A percentile compares a stretch with the other conserved stretches of the same genome.
Conservation (phyloP, 768 basidiomycete genomes). For the Udeniomyces megalosporus region DNA sequence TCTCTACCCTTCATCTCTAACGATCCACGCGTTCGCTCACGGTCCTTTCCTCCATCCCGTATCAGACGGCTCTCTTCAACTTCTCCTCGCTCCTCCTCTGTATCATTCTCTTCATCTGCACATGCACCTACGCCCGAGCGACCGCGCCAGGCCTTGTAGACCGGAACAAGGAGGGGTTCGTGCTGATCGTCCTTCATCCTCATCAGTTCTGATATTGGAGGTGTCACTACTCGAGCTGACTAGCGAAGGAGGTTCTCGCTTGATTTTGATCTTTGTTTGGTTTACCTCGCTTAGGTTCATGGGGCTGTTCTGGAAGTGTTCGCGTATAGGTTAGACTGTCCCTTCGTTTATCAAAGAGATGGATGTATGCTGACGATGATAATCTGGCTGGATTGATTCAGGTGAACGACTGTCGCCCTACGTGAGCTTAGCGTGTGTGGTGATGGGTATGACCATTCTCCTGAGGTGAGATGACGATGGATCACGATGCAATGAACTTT, state of each 20-base stretch:
- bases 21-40: no score
- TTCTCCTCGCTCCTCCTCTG: conserved; percentile 90
- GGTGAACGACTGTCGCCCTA: conserved; percentile 93
- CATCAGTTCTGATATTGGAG: no score
- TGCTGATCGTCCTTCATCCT: not conserved
- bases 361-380: no score
- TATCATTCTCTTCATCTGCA: conserved; percentile 84
- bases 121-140: conserved; percentile 85
- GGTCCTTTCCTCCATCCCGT: no score
- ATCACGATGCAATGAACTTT: no score
- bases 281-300: conserved; percentile 44
- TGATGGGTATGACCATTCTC: conserved; percentile 74
- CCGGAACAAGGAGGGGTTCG: conserved; percentile 83
- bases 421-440: conserved; percentile 77
- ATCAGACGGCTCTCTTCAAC: conserved; percentile 86
- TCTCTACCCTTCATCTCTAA: no score
- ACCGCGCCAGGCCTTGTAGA: conserved; percentile 81
- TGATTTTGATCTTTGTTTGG: not conserved
- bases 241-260: not conserved
- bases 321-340: conserved; percentile 61
- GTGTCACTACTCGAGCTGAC: conserved; percentile 15
- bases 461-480: conserved; percentile 8
- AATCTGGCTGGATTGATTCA: no score
- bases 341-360: not conserved
- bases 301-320: conserved; percentile 87